Base-by-base conservation (phyloP, 192 early-diverging fungal genomes). In the Podila clonocystis region DNA sequence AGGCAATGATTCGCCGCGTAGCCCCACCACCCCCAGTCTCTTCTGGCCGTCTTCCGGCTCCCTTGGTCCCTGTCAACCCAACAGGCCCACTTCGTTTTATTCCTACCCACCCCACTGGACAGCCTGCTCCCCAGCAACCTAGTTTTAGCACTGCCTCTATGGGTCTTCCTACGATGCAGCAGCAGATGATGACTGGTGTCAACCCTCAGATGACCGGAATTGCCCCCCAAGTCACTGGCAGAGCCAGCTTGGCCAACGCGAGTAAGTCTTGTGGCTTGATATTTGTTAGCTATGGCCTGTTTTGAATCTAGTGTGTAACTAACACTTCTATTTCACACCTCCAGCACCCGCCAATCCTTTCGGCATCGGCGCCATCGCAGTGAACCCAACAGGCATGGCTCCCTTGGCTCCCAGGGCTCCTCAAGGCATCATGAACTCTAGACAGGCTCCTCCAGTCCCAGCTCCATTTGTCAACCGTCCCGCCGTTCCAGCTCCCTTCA, bases 201-300 rank as follows among this genome's bases (percentile, higher is more conserved):
- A 67, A 59, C 48, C 65, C 75, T 58, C 75, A 71, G 50, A 79
- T 79, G 76, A 72, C 70, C 9, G 70, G 70, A 4, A 65, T 80
- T 41, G 61, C 57, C 24, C 31, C 50, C 19, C 77, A 87, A 41
- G 48, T 73, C 13, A 87, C 86, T 8, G 86, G 86, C 28, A 67
- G 66, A 60, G 72, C 75, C 29, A 82, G 65, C 59, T 87, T 83
- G 85, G 67, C 63, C 48, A 74, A 70, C 38, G 80, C 85, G 2
- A 84, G 84, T 85, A 85, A 33, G 84, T 17, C 4, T 45, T 26
- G 19, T 38, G 2, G n/a, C 62, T 26, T 19, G 4, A 17, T 22
- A 2, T 34, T 38, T 9, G 22, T 19, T 4, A 13, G 4, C 13
- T 48, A 15, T 68, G 22, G 17, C 4, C 9, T n/a, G 55, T 50